Percentiles rank a stretch among this genome's conserved stretches.
These are phyloP conservation scores for Kitagawia praeruptora DNA, from an alignment of 129 eudicot genomes.

Conservation along the genomic window DNA sequence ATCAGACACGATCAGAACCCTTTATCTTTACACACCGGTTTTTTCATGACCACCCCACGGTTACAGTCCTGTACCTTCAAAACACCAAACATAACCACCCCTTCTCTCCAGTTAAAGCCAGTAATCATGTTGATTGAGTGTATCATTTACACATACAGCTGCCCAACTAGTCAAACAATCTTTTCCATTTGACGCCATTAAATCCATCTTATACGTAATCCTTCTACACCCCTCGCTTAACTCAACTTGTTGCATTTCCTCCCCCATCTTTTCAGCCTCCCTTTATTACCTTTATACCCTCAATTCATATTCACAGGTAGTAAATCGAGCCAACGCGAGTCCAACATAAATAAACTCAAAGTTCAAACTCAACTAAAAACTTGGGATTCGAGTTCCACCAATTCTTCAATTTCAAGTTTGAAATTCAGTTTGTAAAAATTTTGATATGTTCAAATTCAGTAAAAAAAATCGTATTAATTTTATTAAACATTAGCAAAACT, in stretches of 20 bases:
- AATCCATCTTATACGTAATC: slow-evolving; percentile 18
- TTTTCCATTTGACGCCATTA: slow-evolving; percentile 20
- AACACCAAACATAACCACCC: slow-evolving; percentile 7
- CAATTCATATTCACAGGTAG: too few relatives aligned
- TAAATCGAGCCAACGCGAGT: too few relatives aligned
- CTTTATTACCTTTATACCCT: neutral
- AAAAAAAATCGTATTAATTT: too few relatives aligned
- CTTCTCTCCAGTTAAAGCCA: slow-evolving; percentile 17
- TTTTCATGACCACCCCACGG: slow-evolving; percentile 18
- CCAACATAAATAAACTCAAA: too few relatives aligned
- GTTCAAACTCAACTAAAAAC: too few relatives aligned
- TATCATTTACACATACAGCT: neutral
- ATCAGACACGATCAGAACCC: neutral
- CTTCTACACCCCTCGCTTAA: neutral
- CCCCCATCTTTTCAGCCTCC: neutral
- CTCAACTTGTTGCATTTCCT: neutral
- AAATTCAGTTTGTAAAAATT: too few relatives aligned
- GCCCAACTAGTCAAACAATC: slow-evolving; percentile 26
- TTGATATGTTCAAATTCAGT: too few relatives aligned
- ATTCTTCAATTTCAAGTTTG: too few relatives aligned
- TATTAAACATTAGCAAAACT: too few relatives aligned
- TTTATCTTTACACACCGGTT: slow-evolving; percentile 16
- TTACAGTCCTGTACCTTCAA: slow-evolving; percentile 13
- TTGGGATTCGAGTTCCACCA: too few relatives aligned
- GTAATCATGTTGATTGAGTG: slow-evolving; percentile 4